Conservation (phyloP, 2,329 filamentous ascomycete species). For the Trichoderma hamatum region DNA sequence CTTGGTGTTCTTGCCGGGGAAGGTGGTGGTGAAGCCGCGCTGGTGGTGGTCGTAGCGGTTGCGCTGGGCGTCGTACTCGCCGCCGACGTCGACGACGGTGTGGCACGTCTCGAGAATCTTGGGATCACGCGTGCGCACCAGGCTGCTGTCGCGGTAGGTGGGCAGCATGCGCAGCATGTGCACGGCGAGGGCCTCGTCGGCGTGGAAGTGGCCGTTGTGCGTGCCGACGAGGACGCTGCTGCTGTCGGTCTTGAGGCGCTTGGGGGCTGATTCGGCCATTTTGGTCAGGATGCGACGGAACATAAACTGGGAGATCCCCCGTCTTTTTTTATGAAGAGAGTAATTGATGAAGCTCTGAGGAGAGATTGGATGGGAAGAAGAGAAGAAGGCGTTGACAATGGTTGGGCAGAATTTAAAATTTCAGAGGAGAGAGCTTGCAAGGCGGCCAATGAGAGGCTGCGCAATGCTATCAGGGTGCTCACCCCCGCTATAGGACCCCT, state of each 20-base stretch:
- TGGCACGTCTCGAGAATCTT: constrained; percentile 78
- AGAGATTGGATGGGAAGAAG: not conserved
- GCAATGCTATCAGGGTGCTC: not conserved
- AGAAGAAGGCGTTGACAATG: not conserved
- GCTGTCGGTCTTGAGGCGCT: constrained; percentile 76
- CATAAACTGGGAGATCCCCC: constrained; percentile 34
- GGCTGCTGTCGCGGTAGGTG: constrained; percentile 70
- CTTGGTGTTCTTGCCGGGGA: constrained; percentile 82
- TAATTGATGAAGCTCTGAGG: not conserved
- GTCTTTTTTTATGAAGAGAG: not conserved
- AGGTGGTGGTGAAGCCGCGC: constrained; percentile 82
- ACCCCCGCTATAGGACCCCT: not conserved
- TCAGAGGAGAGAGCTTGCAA: constrained; percentile 5
- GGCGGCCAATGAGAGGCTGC: not conserved
- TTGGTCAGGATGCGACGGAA: constrained; percentile 37
- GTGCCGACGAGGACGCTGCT: constrained; percentile 76
- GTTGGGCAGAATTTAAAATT: not conserved
- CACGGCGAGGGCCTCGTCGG: constrained; percentile 95
- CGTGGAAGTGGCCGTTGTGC: constrained; percentile 98
- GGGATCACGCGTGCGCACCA: constrained; percentile 88
- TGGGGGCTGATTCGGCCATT: constrained; percentile 68
- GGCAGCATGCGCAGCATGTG: constrained; percentile 92
- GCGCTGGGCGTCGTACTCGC: constrained; percentile 76
- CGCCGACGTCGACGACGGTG: constrained; percentile 97
- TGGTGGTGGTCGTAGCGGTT: constrained; percentile 98